A percentile compares a stretch with the other conserved stretches of the same genome.
phyloP scores from a whole-genome alignment of 352 stramenopile species.

The Pseudoperonospora humuli region DNA sequence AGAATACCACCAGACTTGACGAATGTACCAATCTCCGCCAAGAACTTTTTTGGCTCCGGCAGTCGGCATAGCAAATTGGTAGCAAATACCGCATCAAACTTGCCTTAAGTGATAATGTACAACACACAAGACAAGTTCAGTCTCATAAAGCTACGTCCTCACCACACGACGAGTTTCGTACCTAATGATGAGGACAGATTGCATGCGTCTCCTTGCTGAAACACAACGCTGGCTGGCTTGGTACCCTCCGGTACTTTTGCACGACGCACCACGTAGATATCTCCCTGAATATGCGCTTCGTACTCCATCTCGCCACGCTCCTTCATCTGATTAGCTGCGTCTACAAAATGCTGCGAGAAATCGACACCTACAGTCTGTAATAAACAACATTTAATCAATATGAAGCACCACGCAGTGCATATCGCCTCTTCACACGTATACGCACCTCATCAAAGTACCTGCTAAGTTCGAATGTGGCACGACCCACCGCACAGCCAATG shows the following conservation, averaged over 20 bases:
- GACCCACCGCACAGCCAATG: slow-evolving; percentile 92
- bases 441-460: slow-evolving; percentile 86
- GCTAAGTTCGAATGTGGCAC: slow-evolving; percentile 90
- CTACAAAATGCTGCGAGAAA: slow-evolving; percentile 88
- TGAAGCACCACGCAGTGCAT: background rate
- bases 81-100: slow-evolving; percentile 93
- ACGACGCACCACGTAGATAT: slow-evolving; percentile 56
- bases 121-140: slow-evolving; percentile 7
- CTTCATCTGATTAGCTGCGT: slow-evolving; percentile 85
- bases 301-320: slow-evolving; percentile 70
- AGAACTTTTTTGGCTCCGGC: slow-evolving; percentile 86
- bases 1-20: slow-evolving; percentile 89
- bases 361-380: slow-evolving; percentile 87
- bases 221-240: slow-evolving; percentile 64
- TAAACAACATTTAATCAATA: background rate
- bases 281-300: slow-evolving; percentile 83
- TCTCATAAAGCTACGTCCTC: slow-evolving; percentile 4
- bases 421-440: background rate
- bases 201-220: slow-evolving; percentile 92
- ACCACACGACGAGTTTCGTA: slow-evolving; percentile 62
- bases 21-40: slow-evolving; percentile 79
- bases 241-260: slow-evolving; percentile 57
- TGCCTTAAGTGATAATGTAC: slow-evolving; percentile 30
- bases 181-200: slow-evolving; percentile 64
- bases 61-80: slow-evolving; percentile 95